Base-by-base conservation (phyloP, 202 grass and related monocot genomes). In the Hordeum pubiflorum region DNA sequence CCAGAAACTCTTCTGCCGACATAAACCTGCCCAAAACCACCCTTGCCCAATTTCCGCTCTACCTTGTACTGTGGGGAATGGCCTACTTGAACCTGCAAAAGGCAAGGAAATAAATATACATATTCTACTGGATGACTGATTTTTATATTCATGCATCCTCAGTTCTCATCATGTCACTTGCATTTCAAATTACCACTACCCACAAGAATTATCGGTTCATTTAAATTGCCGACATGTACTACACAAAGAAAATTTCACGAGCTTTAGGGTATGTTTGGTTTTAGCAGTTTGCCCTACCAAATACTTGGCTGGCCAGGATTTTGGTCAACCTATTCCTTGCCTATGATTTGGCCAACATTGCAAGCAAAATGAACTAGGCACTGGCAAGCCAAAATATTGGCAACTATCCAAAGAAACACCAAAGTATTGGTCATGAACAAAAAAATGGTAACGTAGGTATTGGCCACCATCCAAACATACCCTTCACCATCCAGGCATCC, bases 1-100 rank as follows among this genome's bases (percentile, higher is more conserved):
- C 95, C 92, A 88, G 92, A 91, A 52, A 89, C n/a, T 83, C 95
- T 98, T 89, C 90, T 87, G 22, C 95, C 95, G 82, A 98, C 95
- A 81, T 98, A 98, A 72, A 98, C 95, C 87, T 98, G 92, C 63
- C 95, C 92, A 91, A 97, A 98, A 86, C 95, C 95, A 89, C 95
- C 95, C 81, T 98, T 98, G 52, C 95, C 95, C 86, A 98, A 91
- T 83, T 97, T 98, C 50, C 88, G 85, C 32, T 98, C 95, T 72
- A 98, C 87, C 83, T 98, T 98, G 84, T 98, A 98, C 70, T 82
- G 74, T 10, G 95, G 95, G 66, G 95, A 98, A 80, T 92, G 91
- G 55, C 95, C 95, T 63, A 98, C 95, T 94, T 98, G 95, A 84
- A 98, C 90, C 95, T 98, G 84, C 54, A 63, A 80, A 73, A 34